Base-by-base conservation (phyloP, 805 yeast species). In the Wickerhamiella cacticola region DNA sequence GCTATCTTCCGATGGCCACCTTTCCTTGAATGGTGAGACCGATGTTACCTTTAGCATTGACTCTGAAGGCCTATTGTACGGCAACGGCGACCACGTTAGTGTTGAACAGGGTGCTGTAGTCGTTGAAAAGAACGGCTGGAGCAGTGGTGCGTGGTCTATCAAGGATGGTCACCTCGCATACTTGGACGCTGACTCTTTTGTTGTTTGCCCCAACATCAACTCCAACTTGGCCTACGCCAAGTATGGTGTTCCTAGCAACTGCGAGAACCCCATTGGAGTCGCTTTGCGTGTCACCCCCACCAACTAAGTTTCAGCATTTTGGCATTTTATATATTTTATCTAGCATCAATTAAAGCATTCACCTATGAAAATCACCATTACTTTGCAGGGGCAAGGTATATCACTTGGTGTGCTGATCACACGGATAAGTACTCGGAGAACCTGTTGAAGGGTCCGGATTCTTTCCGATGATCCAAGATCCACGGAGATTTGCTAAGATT, bases 1-100 rank as follows among this genome's bases (percentile, higher is more conserved):
- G 38, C 28, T 41, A 18, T 29, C 45, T 25, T 23, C 33, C 28
- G 33, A 41, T 18, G n/a, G n/a, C 19, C 33, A 21, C 38, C 18
- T 41, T 21, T 41, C 45, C 3, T 21, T 31, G 36, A 41, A 41
- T 28, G 45, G 45, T 29, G 45, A 41, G 38, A 29, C 45, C 12
- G 22, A 8, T 13, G 28, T 16, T 28, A 25, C 29, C 38, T 21
- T 41, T 28, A 12, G 19, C 36, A 12, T 41, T 19, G 38, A 5
- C 21, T n/a, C 18, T 23, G 38, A 29, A 10, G 36, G 38, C 19
- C 5, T n/a, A 6, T 25, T 40, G 22, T 24, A 9, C 10, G 43
- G 19, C 34, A 40, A 40, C 28, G 43, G 43, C 23, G 23, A 40
- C 29, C 21, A 26, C 13, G 33, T 29, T 5, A 8, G 15, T 13